Evolutionary conservation across 2,329 filamentous ascomycete genomes (phyloP).

Genomic region (Beauveria rudraprayagi): DNA sequence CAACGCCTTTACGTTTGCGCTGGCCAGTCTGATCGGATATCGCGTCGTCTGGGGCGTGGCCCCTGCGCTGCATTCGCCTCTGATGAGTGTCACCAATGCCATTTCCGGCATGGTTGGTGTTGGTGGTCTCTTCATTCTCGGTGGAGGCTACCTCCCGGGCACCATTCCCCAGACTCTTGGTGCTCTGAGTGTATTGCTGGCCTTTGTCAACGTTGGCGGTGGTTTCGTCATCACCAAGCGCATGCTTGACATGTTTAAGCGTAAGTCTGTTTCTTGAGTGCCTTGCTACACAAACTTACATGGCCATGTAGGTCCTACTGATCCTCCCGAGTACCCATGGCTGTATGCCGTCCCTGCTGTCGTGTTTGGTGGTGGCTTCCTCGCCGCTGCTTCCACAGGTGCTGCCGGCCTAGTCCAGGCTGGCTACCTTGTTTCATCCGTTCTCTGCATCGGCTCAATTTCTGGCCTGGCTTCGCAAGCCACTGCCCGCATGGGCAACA

Average conservation of each 20-base stretch:
- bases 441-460: constrained; percentile 78
- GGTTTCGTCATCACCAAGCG: constrained; percentile 88
- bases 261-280: constrained; percentile 28
- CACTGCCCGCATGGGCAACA: constrained; percentile 77
- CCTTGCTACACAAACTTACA: constrained; percentile 12
- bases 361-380: constrained; percentile 71
- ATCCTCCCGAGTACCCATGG: constrained; percentile 84
- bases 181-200: constrained; percentile 70
- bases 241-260: constrained; percentile 88
- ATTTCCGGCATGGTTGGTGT: constrained; percentile 89
- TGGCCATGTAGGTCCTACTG: constrained; percentile 53
- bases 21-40: constrained; percentile 81
- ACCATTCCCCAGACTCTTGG: constrained; percentile 75
- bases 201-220: constrained; percentile 82
- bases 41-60: constrained; percentile 80
- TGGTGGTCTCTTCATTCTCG: constrained; percentile 82
- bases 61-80: constrained; percentile 75
- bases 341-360: constrained; percentile 71
- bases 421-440: constrained; percentile 75
- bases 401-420: constrained; percentile 80
- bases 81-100: constrained; percentile 91
- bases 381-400: constrained; percentile 72
- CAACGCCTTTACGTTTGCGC: constrained; percentile 75
- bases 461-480: constrained; percentile 74
- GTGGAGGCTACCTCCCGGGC: constrained; percentile 68